Base-by-base conservation (phyloP, 495 filamentous ascomycete species). In the Massariosphaeria phaeospora region DNA sequence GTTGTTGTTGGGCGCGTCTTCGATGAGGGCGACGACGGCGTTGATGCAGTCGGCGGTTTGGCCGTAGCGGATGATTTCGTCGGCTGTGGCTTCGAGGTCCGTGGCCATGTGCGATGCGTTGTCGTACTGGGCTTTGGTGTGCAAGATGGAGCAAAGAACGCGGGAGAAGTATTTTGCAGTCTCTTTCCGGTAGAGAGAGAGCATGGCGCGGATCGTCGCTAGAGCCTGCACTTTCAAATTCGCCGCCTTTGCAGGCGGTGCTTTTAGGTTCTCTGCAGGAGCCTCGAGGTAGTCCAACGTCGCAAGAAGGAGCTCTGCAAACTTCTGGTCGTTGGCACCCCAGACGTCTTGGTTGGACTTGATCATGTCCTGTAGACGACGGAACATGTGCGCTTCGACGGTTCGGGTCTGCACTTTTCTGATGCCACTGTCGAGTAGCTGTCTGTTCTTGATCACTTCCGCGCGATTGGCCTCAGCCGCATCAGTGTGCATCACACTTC, bases 181-280 rank as follows among this genome's bases (percentile, higher is more conserved):
- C 36, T 77, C 74, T 17, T 78, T 73, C 15, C 78, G 77, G 55
- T 84, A 81, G 57, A 85, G 78, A 45, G 78, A 76, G 36, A 93
- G 78, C 59, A 96, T 78, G 18, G 87, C 76, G 49, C 88, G 85
- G 57, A 96, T 80, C 1, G 89, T 90, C 2, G 84, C 77, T 17
- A 96, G 73, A 6, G 86, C 84, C 67, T 96, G 91, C 6, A 86
- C 84, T 68, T 91, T 90, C 49, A 91, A 77, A 48, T 94, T 89
- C 47, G 80, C 76, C 0, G 77, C 73, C 65, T 84, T 86, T 42
- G 73, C 75, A 2, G 78, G 59, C 25, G 75, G 48, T 49, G 30
- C 67, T 61, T 60, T 56, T 20, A 67, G 59, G 10, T 56, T 56
- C 33, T 70, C 65, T 15, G 41, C 36, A 24, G 66, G 60, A 3